These are phyloP conservation scores for Paxillus ammoniavirescens DNA, from an alignment of 768 basidiomycete genomes.

Conservation along the genomic window DNA sequence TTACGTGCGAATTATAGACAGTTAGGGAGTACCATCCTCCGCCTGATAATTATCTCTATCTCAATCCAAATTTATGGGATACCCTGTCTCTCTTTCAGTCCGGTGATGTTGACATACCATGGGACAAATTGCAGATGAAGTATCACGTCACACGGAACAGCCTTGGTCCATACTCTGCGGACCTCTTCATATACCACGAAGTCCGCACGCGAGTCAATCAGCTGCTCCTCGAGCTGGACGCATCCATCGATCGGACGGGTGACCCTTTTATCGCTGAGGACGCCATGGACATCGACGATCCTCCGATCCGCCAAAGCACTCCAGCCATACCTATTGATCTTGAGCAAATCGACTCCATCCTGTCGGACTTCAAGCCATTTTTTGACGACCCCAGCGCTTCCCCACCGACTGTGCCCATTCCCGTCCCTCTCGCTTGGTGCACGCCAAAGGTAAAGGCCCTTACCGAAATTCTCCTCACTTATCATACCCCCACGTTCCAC, in stretches of 20 bases:
- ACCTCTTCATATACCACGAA: slow-evolving; percentile 66
- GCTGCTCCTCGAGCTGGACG: slow-evolving; percentile 32
- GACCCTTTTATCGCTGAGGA: slow-evolving; percentile 15
- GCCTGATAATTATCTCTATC: slow-evolving; percentile 53
- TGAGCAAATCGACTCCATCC: slow-evolving; percentile 46
- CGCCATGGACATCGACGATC: slow-evolving; percentile 30
- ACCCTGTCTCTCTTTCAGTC: slow-evolving; percentile 42
- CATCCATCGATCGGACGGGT: slow-evolving; percentile 15
- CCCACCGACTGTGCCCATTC: slow-evolving; percentile 34
- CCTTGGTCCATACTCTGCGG: slow-evolving; percentile 74
- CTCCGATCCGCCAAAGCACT: slow-evolving; percentile 12
- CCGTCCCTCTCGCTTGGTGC: slow-evolving; percentile 59
- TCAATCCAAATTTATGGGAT: slow-evolving; percentile 53
- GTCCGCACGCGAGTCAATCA: slow-evolving; percentile 49
- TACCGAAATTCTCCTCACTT: slow-evolving; percentile 55
- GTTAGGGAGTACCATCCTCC: slow-evolving; percentile 57
- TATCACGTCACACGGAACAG: slow-evolving; percentile 60
- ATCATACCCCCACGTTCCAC: slow-evolving; percentile 61
- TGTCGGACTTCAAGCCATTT: slow-evolving; percentile 43
- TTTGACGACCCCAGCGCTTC: slow-evolving; percentile 32
- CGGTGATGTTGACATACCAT: slow-evolving; percentile 46
- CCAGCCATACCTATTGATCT: slow-evolving; percentile 40
- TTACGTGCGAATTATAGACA: slow-evolving; percentile 37
- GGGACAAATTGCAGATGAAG: slow-evolving; percentile 59
- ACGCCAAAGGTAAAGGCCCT: slow-evolving; percentile 71